These are phyloP conservation scores for Aureobasidium sp. DNA, from an alignment of 2,329 filamentous ascomycete species.

Conservation along the genomic window DNA sequence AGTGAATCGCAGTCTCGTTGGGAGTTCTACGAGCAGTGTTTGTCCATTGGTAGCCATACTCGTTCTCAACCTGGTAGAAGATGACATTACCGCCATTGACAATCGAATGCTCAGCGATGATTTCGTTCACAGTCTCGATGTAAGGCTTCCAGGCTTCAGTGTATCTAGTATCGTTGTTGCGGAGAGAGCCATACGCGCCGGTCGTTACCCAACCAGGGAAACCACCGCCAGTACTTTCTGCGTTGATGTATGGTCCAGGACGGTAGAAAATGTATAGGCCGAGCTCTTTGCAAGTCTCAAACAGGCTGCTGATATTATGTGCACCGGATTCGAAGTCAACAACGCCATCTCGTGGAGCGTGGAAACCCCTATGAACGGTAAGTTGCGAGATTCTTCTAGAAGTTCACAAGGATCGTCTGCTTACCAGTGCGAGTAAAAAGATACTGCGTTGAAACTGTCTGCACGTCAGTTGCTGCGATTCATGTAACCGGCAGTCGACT, in stretches of 20 bases:
- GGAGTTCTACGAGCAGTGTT: conserved; percentile 41
- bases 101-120: conserved; percentile 60
- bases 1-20: conserved; percentile 49
- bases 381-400: neutral
- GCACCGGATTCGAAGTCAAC: conserved; percentile 59
- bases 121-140: conserved; percentile 47
- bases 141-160: conserved; percentile 60
- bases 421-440: conserved; percentile 22
- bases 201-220: conserved; percentile 69
- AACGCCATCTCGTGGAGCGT: conserved; percentile 16
- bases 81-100: conserved; percentile 65
- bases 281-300: conserved; percentile 59
- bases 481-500: neutral
- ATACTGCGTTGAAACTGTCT: conserved; percentile 47
- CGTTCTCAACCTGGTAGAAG: conserved; percentile 67
- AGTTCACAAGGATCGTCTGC: neutral
- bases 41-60: conserved; percentile 38
- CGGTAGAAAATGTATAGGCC: conserved; percentile 59
- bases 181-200: conserved; percentile 61
- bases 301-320: conserved; percentile 59
- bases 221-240: conserved; percentile 67
- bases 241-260: conserved; percentile 56
- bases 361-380: neutral
- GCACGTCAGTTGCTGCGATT: neutral
- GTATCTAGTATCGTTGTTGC: conserved; percentile 57